A percentile compares a stretch with the other conserved stretches of the same genome.
Conservation (phyloP, 1,284 basidiomycete genomes). For the Coniophora puteana region DNA sequence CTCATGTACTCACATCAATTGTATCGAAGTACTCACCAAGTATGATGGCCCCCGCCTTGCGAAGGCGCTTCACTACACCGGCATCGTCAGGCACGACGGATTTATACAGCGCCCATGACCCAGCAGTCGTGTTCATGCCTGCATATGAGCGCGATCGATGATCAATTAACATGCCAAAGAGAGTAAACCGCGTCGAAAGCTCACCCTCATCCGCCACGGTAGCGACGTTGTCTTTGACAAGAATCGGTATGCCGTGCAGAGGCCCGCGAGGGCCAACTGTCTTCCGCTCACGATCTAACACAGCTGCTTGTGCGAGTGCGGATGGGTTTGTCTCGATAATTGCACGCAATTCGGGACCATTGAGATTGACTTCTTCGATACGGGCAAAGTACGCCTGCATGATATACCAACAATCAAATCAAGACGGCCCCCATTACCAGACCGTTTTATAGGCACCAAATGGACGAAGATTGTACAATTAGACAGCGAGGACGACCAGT, state of each 20-base stretch:
- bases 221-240: conserved; percentile 71
- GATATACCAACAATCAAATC: too few relatives aligned
- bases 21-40: conserved; percentile 35
- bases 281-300: conserved; percentile 51
- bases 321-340: conserved; percentile 62
- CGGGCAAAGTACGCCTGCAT: conserved; percentile 64
- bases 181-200: not conserved
- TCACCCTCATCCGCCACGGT: conserved; percentile 52
- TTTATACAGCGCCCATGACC: conserved; percentile 52
- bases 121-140: conserved; percentile 69
- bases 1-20: not conserved
- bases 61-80: conserved; percentile 53
- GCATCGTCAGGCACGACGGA: conserved; percentile 63
- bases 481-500: too few relatives aligned
- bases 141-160: too few relatives aligned
- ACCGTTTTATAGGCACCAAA: too few relatives aligned
- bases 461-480: too few relatives aligned
- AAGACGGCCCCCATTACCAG: too few relatives aligned
- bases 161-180: conserved; percentile 1
- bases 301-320: conserved; percentile 49
- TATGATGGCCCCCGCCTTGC: conserved; percentile 65
- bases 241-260: conserved; percentile 67
- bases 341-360: conserved; percentile 56
- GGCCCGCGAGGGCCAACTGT: conserved; percentile 43
- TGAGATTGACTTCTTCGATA: conserved; percentile 68